These are phyloP conservation scores for Camelina neglecta DNA, from an alignment of 345 rosid species.

Conservation along the genomic window DNA sequence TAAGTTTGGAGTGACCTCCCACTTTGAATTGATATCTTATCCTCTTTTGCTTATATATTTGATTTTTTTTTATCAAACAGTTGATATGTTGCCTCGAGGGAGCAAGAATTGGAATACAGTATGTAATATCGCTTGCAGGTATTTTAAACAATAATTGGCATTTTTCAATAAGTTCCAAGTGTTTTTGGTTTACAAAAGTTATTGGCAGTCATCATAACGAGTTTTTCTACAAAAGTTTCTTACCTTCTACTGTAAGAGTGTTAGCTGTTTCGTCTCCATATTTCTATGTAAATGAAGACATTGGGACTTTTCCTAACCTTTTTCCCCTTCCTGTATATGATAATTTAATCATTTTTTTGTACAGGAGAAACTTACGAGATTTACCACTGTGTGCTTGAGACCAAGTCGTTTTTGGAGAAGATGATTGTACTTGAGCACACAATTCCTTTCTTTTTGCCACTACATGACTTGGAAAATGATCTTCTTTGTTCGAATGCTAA, in stretches of 20 bases:
- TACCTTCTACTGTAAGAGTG: constrained; percentile 24
- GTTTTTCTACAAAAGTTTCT: constrained; percentile 2
- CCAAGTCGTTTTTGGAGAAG: constrained; percentile 93
- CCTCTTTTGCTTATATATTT: constrained; percentile 22
- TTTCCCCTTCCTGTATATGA: constrained; percentile 15
- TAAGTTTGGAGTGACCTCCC: constrained; percentile 19
- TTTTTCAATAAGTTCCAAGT: not conserved
- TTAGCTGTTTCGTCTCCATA: constrained; percentile 15
- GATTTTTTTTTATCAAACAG: constrained; percentile 49
- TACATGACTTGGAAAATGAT: constrained; percentile 88
- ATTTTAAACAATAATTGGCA: constrained; percentile 11
- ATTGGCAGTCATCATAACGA: not conserved
- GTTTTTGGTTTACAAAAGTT: not conserved
- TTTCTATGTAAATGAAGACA: constrained; percentile 6
- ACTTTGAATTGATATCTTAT: not conserved
- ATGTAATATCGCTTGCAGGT: constrained; percentile 96
- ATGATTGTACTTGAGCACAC: constrained; percentile 95
- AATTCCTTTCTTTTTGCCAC: constrained; percentile 90
- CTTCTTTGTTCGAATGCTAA: constrained; percentile 88
- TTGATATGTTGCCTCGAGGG: constrained; percentile 89
- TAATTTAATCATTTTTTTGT: not conserved
- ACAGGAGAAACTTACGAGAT: constrained; percentile 86
- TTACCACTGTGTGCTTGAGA: constrained; percentile 89
- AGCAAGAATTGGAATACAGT: constrained; percentile 89
- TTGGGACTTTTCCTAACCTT: not conserved